A percentile compares a stretch with the other conserved stretches of the same genome.
phyloP scores from a whole-genome alignment of 352 stramenopile genomes.

The Globisporangium radiosum region DNA sequence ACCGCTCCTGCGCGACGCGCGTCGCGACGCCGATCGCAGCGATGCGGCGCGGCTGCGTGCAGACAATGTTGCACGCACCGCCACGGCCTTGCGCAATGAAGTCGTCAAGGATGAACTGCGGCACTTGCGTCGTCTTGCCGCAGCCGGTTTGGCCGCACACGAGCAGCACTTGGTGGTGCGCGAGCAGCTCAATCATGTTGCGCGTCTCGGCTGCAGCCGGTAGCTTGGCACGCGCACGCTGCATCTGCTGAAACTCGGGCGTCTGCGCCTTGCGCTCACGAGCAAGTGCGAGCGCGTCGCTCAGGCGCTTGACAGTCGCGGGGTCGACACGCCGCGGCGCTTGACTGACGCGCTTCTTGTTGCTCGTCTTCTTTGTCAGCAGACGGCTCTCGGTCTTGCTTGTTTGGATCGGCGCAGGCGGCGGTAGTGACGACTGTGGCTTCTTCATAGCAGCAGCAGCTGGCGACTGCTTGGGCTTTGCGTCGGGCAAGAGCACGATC shows the following conservation, averaged over 20 bases:
- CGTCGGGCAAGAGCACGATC: constrained; percentile 25
- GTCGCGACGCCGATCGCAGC: constrained; percentile 94
- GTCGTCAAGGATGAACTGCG: constrained; percentile 96
- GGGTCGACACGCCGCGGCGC: constrained; percentile 16
- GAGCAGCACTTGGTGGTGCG: constrained; percentile 87
- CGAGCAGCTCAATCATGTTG: constrained; percentile 46
- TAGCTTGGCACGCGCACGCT: constrained; percentile 38
- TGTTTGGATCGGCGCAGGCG: not conserved
- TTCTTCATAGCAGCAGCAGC: not conserved
- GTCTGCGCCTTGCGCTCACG: constrained; percentile 36
- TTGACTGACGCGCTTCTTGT: constrained; percentile 7
- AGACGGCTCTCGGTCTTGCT: constrained; percentile 16
- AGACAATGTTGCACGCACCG: constrained; percentile 93
- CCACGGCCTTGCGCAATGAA: constrained; percentile 76
- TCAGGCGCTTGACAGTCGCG: constrained; percentile 35
- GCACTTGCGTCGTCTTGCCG: constrained; percentile 95
- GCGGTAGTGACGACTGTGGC: not conserved
- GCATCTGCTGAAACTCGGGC: constrained; percentile 52
- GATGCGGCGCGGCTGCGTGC: constrained; percentile 93
- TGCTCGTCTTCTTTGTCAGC: constrained; percentile 5
- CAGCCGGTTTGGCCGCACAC: constrained; percentile 95
- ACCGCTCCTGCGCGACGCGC: constrained; percentile 93
- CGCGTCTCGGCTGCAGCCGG: constrained; percentile 53
- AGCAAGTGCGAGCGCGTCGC: constrained; percentile 25
- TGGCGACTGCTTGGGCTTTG: not conserved